A percentile compares a stretch with the other conserved stretches of the same genome.
phyloP scores from a whole-genome alignment of 148 eudicot species.

The Persicaria tinctoria region DNA sequence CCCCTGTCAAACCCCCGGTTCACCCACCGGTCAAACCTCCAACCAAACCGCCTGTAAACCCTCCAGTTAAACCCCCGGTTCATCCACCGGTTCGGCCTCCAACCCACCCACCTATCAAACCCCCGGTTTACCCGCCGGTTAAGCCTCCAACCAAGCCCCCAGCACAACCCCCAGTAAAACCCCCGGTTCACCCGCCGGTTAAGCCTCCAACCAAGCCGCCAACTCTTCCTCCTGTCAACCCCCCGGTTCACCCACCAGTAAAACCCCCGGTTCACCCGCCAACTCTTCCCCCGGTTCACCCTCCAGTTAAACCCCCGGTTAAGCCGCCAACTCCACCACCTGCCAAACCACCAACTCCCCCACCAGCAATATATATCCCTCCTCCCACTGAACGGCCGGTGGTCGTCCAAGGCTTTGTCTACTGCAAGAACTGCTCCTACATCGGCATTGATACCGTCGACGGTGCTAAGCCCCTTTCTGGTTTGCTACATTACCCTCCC shows the following conservation, averaged over 20 bases:
- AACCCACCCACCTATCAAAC: neutral
- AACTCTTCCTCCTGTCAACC: slow-evolving; percentile 14
- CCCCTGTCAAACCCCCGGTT: neutral
- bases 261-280: slow-evolving; percentile 4
- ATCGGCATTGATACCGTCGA: slow-evolving; percentile 48
- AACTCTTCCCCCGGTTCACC: slow-evolving; percentile 13
- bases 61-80: neutral
- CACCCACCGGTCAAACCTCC: slow-evolving; percentile 15
- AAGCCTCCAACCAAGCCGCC: slow-evolving; percentile 14
- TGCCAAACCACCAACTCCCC: neutral
- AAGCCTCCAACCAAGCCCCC: neutral
- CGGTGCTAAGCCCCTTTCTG: slow-evolving; percentile 49
- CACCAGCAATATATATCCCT: neutral
- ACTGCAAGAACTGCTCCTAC: slow-evolving; percentile 65
- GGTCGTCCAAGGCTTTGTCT: slow-evolving; percentile 70
- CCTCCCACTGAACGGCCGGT: slow-evolving; percentile 23
- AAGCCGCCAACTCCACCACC: slow-evolving; percentile 12
- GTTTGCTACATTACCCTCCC: slow-evolving; percentile 15
- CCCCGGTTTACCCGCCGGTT: neutral
- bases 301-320: neutral
- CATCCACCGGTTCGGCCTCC: slow-evolving; percentile 13
- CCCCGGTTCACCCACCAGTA: slow-evolving; percentile 14
- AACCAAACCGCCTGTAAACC: neutral
- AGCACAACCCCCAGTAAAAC: neutral
- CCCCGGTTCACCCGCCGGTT: slow-evolving; percentile 12